Percentiles rank a stretch among this genome's conserved stretches.
Conservation (phyloP, 495 filamentous ascomycete genomes). For the Lasiosphaeris hirsuta region DNA sequence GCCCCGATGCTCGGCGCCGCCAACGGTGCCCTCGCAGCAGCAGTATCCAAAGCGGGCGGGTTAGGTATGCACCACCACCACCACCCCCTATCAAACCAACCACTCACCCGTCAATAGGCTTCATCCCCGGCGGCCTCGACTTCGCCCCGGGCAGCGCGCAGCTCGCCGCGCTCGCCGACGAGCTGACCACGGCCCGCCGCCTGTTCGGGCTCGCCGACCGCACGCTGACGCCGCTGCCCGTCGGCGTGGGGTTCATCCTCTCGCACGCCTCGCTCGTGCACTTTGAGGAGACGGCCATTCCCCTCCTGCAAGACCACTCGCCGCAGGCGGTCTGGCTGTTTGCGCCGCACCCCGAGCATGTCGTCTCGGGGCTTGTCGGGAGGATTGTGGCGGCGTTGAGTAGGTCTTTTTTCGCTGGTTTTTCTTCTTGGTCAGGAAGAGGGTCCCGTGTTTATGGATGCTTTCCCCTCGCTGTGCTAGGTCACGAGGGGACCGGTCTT, state of each 20-base stretch:
- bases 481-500: no score
- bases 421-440: no score
- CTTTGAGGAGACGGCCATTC: constrained; percentile 33
- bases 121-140: constrained; percentile 36
- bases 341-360: constrained; percentile 51
- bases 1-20: constrained; percentile 73
- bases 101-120: constrained; percentile 26
- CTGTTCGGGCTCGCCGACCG: constrained; percentile 21
- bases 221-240: constrained; percentile 33
- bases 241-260: constrained; percentile 41
- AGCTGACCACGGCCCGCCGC: constrained; percentile 36
- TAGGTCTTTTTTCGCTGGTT: no score
- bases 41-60: constrained; percentile 65
- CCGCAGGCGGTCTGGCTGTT: constrained; percentile 78
- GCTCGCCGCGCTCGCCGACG: constrained; percentile 25
- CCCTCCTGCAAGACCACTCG: constrained; percentile 41
- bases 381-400: constrained; percentile 21
- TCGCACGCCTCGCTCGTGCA: constrained; percentile 25
- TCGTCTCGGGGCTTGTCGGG: constrained; percentile 3
- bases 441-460: no score
- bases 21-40: constrained; percentile 58
- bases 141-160: constrained; percentile 29
- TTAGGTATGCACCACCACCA: constrained; percentile 42
- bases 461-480: no score
- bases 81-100: neutral